Percentiles rank a stretch among this genome's conserved stretches.
Conservation (phyloP, 2,329 filamentous ascomycete species). For the Stachybotrys chlorohalonatus region DNA sequence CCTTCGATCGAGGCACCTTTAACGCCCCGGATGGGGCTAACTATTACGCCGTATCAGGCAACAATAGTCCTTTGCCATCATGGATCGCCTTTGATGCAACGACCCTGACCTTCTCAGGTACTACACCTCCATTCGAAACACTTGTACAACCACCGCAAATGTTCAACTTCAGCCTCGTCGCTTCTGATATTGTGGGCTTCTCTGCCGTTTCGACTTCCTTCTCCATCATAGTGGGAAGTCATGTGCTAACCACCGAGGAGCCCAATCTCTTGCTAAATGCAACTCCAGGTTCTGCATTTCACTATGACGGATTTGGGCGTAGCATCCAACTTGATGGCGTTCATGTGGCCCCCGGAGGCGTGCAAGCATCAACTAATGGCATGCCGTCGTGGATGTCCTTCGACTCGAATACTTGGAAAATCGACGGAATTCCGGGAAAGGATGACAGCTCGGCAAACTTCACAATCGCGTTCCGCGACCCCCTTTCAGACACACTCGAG, state of each 20-base stretch:
- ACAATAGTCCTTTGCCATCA: constrained; percentile 76
- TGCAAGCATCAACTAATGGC: constrained; percentile 42
- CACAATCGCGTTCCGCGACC: constrained; percentile 50
- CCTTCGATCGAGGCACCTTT: constrained; percentile 54
- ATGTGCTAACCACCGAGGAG: constrained; percentile 57
- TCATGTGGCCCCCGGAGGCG: constrained; percentile 34
- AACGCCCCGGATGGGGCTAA: constrained; percentile 43
- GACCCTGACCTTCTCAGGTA: constrained; percentile 60
- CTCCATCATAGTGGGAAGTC: constrained; percentile 61
- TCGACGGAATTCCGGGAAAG: constrained; percentile 57
- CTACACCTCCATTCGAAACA: constrained; percentile 55
- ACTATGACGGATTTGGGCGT: constrained; percentile 40
- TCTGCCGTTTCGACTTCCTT: constrained; percentile 58
- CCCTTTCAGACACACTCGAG: constrained; percentile 48
- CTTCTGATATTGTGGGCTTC: constrained; percentile 73
- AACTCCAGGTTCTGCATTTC: constrained; percentile 40
- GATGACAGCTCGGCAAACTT: constrained; percentile 52
- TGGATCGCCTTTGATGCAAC: constrained; percentile 69
- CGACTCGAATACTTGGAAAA: constrained; percentile 48
- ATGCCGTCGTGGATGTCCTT: constrained; percentile 64
- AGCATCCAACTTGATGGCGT: constrained; percentile 50
- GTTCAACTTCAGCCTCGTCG: constrained; percentile 65
- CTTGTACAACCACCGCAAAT: constrained; percentile 59
- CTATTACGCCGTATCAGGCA: constrained; percentile 68
- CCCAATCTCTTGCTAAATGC: constrained; percentile 48